phyloP scores from a whole-genome alignment of 2,329 filamentous ascomycete genomes.

The Stachybotrys echinatus region DNA sequence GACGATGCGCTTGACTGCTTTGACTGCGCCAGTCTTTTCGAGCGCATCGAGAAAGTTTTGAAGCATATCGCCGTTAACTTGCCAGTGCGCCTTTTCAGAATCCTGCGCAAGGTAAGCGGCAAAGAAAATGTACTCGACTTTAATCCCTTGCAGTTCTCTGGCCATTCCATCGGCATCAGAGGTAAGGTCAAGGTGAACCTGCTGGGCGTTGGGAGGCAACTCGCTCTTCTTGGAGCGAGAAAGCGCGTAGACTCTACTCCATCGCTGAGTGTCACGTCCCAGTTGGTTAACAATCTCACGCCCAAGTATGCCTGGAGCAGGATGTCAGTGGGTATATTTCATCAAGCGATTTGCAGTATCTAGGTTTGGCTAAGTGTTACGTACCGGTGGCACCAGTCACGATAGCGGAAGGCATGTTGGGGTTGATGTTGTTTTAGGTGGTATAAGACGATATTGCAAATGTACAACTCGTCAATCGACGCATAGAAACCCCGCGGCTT shows the following conservation, averaged over 20 bases:
- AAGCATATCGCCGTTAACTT: constrained; percentile 1
- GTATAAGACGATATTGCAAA: too few relatives aligned
- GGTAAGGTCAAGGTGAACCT: neutral
- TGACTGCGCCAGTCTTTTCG: neutral
- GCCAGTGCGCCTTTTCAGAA: neutral
- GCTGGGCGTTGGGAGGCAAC: neutral
- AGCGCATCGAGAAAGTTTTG: constrained; percentile 1
- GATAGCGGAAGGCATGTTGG: neutral
- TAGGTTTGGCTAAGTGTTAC: neutral
- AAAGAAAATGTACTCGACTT: constrained; percentile 1
- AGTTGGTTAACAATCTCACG: neutral
- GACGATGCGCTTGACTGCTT: neutral
- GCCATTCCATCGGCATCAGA: neutral
- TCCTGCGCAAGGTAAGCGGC: neutral
- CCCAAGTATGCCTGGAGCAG: neutral
- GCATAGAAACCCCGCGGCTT: too few relatives aligned
- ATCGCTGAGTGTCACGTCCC: neutral
- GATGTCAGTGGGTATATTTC: neutral
- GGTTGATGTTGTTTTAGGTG: neutral
- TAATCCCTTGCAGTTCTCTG: neutral
- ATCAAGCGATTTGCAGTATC: neutral
- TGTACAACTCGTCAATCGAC: too few relatives aligned
- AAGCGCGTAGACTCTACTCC: neutral
- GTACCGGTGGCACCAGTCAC: neutral
- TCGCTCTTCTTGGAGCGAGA: neutral